phyloP scores from a whole-genome alignment of 345 rosid genomes.

The Bruguiera parviflora region DNA sequence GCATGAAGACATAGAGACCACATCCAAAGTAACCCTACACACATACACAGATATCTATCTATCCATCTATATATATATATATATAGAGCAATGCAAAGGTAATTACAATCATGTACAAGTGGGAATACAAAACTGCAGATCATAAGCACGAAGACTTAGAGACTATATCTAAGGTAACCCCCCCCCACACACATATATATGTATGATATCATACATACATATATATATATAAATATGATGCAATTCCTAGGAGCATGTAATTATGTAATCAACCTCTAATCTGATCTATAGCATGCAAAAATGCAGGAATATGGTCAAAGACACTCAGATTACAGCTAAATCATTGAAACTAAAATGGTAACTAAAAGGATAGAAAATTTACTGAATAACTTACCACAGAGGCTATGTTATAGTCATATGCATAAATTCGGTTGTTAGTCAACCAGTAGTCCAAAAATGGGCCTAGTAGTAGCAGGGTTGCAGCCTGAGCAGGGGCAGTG shows the following conservation, averaged over 20 bases:
- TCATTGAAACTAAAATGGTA: neutral
- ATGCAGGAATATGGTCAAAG: neutral
- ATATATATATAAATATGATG: too few relatives aligned
- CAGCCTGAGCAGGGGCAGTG: slow-evolving; percentile 94
- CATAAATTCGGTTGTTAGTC: slow-evolving; percentile 67
- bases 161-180: neutral
- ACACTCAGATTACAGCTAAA: neutral
- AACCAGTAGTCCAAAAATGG: slow-evolving; percentile 89
- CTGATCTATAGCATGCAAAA: slow-evolving; percentile 1
- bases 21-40: neutral
- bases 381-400: slow-evolving; percentile 52
- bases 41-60: too few relatives aligned
- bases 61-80: too few relatives aligned
- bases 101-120: neutral
- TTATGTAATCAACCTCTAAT: neutral
- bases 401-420: slow-evolving; percentile 41
- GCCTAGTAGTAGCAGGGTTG: slow-evolving; percentile 65
- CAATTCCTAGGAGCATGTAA: neutral
- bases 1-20: neutral
- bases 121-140: neutral
- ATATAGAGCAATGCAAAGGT: too few relatives aligned
- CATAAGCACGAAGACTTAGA: neutral
- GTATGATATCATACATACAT: too few relatives aligned
- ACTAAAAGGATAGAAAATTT: neutral
- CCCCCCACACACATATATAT: too few relatives aligned